Evolutionary conservation across 1,284 basidiomycete species (phyloP).

Genomic region (Ceratobasidium sp.): DNA sequence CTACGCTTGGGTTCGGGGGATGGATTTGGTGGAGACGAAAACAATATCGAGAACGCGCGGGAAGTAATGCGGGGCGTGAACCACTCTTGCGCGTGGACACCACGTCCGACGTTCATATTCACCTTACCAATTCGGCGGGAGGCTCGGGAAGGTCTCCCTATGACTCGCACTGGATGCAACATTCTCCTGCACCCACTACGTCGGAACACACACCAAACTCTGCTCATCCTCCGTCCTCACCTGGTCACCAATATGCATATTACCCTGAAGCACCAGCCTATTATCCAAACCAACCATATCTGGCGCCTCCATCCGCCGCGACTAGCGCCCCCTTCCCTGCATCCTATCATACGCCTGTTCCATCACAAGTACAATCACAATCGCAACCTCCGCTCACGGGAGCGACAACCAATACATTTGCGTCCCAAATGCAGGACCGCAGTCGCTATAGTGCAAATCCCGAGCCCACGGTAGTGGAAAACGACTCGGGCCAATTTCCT

Average conservation of each 20-base stretch:
- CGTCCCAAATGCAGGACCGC: conserved; percentile 15
- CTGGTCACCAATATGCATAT: conserved; percentile 25
- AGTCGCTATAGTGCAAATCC: neutral
- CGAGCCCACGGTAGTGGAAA: conserved; percentile 11
- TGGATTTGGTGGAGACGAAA: conserved; percentile 36
- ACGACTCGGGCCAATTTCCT: conserved; percentile 38
- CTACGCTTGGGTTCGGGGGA: neutral
- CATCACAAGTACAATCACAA: conserved; percentile 4
- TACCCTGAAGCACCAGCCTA: conserved; percentile 31
- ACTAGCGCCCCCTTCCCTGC: neutral
- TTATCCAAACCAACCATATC: conserved; percentile 18
- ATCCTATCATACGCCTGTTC: conserved; percentile 13
- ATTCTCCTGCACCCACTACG: conserved; percentile 22
- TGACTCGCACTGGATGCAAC: neutral
- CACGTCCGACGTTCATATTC: conserved; percentile 30
- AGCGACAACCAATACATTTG: conserved; percentile 34
- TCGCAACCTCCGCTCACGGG: conserved; percentile 35
- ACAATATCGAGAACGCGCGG: neutral
- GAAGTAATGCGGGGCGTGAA: conserved; percentile 22
- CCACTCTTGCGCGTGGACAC: conserved; percentile 34
- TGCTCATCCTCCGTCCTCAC: conserved; percentile 16
- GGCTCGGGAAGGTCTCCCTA: neutral
- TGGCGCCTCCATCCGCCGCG: conserved; percentile 34
- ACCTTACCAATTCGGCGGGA: neutral
- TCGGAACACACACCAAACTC: conserved; percentile 22